A percentile compares a stretch with the other conserved stretches of the same genome.
phyloP scores from a whole-genome alignment of 2,329 filamentous ascomycete genomes.

The Neospermospora avenae region DNA sequence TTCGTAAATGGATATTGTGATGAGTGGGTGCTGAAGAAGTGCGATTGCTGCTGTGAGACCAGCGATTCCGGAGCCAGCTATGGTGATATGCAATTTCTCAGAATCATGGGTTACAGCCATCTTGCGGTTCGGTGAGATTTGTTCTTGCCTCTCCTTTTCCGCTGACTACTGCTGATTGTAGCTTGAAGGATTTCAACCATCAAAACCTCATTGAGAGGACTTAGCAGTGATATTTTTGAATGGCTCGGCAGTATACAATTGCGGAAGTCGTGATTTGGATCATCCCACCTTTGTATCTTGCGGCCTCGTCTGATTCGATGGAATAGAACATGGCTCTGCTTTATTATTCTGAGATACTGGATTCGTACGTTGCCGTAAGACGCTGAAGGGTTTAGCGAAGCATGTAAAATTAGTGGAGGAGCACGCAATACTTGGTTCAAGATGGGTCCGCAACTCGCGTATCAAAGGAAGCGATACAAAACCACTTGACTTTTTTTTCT shows the following conservation, averaged over 20 bases:
- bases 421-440: background rate
- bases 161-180: no score
- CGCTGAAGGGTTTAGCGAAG: background rate
- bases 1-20: slow-evolving; percentile 38
- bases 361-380: background rate
- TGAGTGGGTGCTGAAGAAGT: slow-evolving; percentile 30
- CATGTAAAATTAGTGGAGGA: background rate
- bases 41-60: slow-evolving; percentile 39
- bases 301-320: background rate
- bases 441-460: background rate
- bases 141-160: no score
- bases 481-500: no score
- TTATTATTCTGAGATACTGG: no score
- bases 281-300: background rate
- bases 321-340: background rate
- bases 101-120: background rate
- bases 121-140: no score
- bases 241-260: background rate
- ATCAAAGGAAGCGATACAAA: no score
- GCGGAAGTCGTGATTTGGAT: background rate
- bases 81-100: slow-evolving; percentile 24
- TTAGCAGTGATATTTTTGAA: no score
- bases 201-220: no score
- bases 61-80: slow-evolving; percentile 39
- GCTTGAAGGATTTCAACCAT: no score